Evolutionary conservation across 2,329 filamentous ascomycete species (phyloP), one percentile per base, ranked within the genome.

Genomic region (Uncinocarpus reesii): DNA sequence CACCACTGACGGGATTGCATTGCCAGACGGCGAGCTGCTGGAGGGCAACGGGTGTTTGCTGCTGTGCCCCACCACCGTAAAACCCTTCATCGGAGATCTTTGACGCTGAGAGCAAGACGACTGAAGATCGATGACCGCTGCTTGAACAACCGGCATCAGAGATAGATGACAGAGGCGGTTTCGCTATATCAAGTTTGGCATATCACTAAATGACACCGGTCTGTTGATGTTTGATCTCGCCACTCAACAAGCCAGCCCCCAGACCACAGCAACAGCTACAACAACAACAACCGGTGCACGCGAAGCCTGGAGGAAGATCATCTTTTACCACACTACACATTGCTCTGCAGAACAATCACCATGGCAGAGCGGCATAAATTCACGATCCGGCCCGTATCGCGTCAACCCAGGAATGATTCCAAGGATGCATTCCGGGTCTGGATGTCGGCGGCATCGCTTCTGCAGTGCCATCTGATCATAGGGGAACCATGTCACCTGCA

Each of bases 341-440:
- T n/a, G n/a, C n/a, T n/a, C n/a, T n/a, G n/a, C n/a, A n/a, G n/a
- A n/a, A n/a, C n/a, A n/a, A n/a, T n/a, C n/a, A n/a, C n/a, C n/a
- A 69, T 70, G 67, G 56, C 65, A 5, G 65, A 67, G 13, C 42
- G 55, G 42, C 62, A 65, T 48, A 61, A 60, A 51, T 79, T 78
- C 55, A 75, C 73, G 11, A 70, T 78, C 52, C 73, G 77, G 46
- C 75, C 76, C n/a, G 60, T 75, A 53, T 68, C 72, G 43, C 71
- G 70, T 45, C 68, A 71, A 38, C 62, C 66, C 3, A 64, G 65
- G 54, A 66, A 65, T 52, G 70, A 73, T 18, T 63, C 76, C 21
- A 76, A 75, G 57, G 76, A 77, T 57, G 72, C 75, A 2, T 80
- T 81, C 57, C 71, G 77, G n/a, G 65, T 81, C 31, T 73, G 77